phyloP scores from a whole-genome alignment of 805 yeast species.

The Yarrowia divulgata region DNA sequence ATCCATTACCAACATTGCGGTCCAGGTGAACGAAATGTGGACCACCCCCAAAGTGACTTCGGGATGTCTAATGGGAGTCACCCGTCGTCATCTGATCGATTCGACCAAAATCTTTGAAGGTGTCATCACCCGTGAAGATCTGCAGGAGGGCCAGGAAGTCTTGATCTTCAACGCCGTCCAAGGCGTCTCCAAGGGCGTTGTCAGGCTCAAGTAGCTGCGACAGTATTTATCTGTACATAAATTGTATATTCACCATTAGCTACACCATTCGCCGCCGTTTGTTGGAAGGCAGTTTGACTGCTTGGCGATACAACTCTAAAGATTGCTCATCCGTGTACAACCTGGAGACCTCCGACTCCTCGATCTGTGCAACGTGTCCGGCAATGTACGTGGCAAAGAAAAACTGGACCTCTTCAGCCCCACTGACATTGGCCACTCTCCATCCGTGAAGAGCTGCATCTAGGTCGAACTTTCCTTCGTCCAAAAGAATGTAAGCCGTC shows the following conservation, averaged over 20 bases:
- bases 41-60: constrained; percentile 32
- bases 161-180: constrained; percentile 27
- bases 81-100: constrained; percentile 33
- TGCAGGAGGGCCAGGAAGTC: constrained; percentile 34
- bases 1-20: constrained; percentile 29
- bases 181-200: constrained; percentile 30
- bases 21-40: constrained; percentile 34
- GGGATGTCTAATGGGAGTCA: constrained; percentile 32
- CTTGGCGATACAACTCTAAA: not conserved
- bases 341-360: not conserved
- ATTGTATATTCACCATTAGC: not conserved
- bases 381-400: not conserved
- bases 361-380: not conserved
- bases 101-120: constrained; percentile 20
- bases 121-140: constrained; percentile 4
- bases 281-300: not conserved
- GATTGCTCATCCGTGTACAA: not conserved
- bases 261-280: not conserved
- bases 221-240: no score
- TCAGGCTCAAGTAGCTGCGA: constrained; percentile 3
- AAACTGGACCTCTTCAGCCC: not conserved
- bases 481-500: not conserved
- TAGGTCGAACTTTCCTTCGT: not conserved
- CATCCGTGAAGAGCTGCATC: not conserved
- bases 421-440: not conserved